Base-by-base conservation (phyloP, 345 rosid species). In the Hibiscus mutabilis region DNA sequence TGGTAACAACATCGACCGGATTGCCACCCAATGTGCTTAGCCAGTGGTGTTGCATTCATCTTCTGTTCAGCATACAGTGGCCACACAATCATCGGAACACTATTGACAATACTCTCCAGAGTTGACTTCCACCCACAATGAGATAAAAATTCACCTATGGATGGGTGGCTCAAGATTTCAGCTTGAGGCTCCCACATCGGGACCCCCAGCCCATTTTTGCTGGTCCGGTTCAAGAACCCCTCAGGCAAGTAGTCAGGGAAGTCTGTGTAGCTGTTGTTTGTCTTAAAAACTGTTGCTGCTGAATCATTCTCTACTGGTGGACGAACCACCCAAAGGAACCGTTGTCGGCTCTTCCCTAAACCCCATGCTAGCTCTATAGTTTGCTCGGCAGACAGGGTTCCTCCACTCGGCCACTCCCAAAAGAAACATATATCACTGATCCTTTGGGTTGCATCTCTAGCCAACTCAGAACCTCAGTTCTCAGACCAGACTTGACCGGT, bases 111-210 rank as follows among this genome's bases (percentile, higher is more conserved):
- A 51, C 84, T 82, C 79, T 82, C 86, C 31, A 81, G 47, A 4
- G 78, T 72, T 7, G 89, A 85, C 73, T 89, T 89, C 86, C 94
- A 84, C 35, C 89, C 84, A 25, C 86, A 87, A 24, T 85, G 89
- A 5, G 84, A 77, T 61, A 89, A 69, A 75, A 85, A 87, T 21
- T 81, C 86, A 10, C 89, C 86, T 0, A 79, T 65, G 2, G 89
- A 73, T 16, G 80, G 74, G 22, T 86, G 87, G 73, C 73, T 70
- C 40, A 87, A 37, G 31, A 89, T 84, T 69, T 83, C 84, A 16
- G 60, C 68, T 75, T 86, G 86, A 0, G 87, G 87, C 0, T 81
- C 86, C 91, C 89, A 89, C 9, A 27, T 68, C 16, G 18, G 73
- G 19, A 89, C 72, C 74, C 84, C 73, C 57, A 77, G 56, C 5